These are phyloP conservation scores for Canariomyces notabilis DNA, from an alignment of 2,329 filamentous ascomycete genomes.

Conservation along the genomic window DNA sequence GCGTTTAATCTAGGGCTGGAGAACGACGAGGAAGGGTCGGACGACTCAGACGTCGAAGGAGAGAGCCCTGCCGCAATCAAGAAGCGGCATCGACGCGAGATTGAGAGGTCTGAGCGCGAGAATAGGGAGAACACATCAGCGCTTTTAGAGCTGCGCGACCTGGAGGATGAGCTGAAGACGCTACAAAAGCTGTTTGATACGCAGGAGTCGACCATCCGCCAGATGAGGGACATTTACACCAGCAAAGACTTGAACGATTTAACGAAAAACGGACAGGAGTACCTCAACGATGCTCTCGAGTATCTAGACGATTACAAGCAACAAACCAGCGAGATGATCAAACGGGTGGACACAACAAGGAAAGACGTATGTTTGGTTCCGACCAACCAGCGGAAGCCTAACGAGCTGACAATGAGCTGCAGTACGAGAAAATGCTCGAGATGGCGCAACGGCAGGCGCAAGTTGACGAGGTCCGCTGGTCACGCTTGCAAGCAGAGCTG, in stretches of 20 bases:
- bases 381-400: conserved; percentile 1
- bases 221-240: conserved; percentile 42
- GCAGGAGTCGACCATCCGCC: conserved; percentile 46
- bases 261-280: conserved; percentile 44
- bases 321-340: conserved; percentile 52
- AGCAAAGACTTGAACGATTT: conserved; percentile 36
- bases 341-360: conserved; percentile 52
- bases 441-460: conserved; percentile 64
- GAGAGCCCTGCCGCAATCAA: conserved; percentile 41
- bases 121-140: conserved; percentile 61
- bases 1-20: conserved; percentile 41
- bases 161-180: conserved; percentile 58
- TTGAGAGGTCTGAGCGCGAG: conserved; percentile 45
- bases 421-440: conserved; percentile 61
- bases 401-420: conserved; percentile 7
- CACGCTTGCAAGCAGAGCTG: conserved; percentile 57
- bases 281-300: conserved; percentile 48
- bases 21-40: conserved; percentile 33
- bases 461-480: conserved; percentile 60
- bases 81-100: conserved; percentile 37
- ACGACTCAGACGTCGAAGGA: conserved; percentile 26
- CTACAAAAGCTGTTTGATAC: conserved; percentile 53
- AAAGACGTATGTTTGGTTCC: conserved; percentile 42
- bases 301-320: conserved; percentile 51
- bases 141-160: conserved; percentile 56